Conservation (phyloP, 192 early-diverging fungal species). For the Linderina pennispora region DNA sequence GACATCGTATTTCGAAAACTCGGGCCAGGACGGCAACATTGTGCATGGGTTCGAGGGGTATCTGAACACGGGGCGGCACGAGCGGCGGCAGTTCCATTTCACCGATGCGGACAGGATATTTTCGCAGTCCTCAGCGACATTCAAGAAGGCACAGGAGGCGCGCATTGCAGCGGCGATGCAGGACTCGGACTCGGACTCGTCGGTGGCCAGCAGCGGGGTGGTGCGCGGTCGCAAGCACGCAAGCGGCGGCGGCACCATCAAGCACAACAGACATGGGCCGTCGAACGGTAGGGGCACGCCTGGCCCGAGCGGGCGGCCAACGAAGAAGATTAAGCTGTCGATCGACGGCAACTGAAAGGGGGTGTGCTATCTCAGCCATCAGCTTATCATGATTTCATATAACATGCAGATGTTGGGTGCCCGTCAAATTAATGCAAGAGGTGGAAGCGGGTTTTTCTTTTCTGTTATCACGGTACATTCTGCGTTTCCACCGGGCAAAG, state of each 20-base stretch:
- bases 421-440: not conserved
- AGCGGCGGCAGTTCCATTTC: conserved; percentile 57
- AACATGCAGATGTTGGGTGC: no score
- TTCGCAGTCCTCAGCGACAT: conserved; percentile 63
- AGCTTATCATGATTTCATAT: not conserved
- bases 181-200: conserved; percentile 42
- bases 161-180: conserved; percentile 35
- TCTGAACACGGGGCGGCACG: conserved; percentile 53
- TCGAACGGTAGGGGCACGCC: conserved; percentile 16
- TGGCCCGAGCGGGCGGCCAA: conserved; percentile 10
- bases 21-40: conserved; percentile 77
- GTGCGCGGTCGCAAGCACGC: conserved; percentile 1
- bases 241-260: conserved; percentile 33
- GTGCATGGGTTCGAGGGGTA: conserved; percentile 88
- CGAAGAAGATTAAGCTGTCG: conserved; percentile 39
- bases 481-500: no score
- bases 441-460: not conserved
- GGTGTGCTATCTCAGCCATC: no score
- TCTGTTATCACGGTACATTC: no score
- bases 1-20: conserved; percentile 85
- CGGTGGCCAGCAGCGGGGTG: conserved; percentile 3
- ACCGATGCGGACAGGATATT: conserved; percentile 80
- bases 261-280: conserved; percentile 22
- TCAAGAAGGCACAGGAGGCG: conserved; percentile 45
- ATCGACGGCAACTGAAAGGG: conserved; percentile 11